Evolutionary conservation across 768 basidiomycete genomes (phyloP), one percentile per base, ranked within the genome.

Genomic region (Suillus spraguei): DNA sequence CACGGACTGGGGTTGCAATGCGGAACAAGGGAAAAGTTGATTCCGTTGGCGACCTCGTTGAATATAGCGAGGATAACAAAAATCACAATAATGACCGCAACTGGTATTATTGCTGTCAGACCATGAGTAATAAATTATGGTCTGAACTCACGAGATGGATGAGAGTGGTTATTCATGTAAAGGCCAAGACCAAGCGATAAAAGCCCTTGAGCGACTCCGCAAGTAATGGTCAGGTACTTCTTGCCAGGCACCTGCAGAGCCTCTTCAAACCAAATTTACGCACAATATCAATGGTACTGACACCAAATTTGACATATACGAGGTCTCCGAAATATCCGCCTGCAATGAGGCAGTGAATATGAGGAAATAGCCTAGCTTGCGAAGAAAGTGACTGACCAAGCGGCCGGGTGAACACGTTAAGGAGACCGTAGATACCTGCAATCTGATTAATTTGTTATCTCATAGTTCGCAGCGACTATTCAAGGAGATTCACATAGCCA

Each of bases 391-490:
- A 61, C 55, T n/a, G 20, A 65, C 74, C 82, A 3, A 82, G 62
- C 0, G 84, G 83, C 7, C 86, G 79, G 0, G 82, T 80, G 63
- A 84, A 67, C 44, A 86, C 44, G 67, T 87, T 87, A 50, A 86
- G 68, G 62, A 87, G 76, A 5, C 86, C 84, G 60, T 65, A 77
- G 16, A 74, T 69, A 14, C 72, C 68, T 4, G 77, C 73, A 55
- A 72, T 62, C 68, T 76, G 59, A 14, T 4, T 24, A 61, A 47
- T 33, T 20, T 20, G 38, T 65, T 41, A 68, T 42, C 24, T 56
- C 47, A 22, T 49, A 42, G 50, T 16, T 52, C 44, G 47, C 28
- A 41, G 66, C 63, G 38, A 35, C 69, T 68, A 75, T 71, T 16
- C 75, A 2, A 20, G 20, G 67, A 1, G 75, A 81, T n/a, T 74